phyloP scores from a whole-genome alignment of 129 eudicot species.

The Oenanthe sinensis region DNA sequence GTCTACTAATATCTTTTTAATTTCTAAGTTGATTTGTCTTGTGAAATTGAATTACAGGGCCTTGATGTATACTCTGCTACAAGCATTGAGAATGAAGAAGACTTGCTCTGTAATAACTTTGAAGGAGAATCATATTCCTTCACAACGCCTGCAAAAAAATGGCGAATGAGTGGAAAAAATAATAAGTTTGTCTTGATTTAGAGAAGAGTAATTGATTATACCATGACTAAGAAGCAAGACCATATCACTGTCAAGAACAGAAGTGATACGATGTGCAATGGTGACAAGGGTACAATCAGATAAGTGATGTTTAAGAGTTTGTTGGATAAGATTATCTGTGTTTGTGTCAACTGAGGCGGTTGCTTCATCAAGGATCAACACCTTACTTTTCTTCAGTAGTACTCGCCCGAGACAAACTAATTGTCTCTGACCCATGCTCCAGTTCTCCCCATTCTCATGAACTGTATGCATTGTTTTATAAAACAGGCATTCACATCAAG shows the following conservation, averaged over 20 bases:
- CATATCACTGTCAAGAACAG: conserved; percentile 74
- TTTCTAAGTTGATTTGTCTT: neutral
- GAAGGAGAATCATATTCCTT: conserved; percentile 71
- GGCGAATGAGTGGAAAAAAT: neutral
- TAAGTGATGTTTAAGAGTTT: conserved; percentile 55
- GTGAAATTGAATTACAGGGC: neutral
- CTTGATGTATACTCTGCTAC: conserved; percentile 45
- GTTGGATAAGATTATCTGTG: conserved; percentile 59
- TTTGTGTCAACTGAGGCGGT: conserved; percentile 79
- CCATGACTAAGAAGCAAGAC: conserved; percentile 73
- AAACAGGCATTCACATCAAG: neutral
- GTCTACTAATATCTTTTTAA: neutral
- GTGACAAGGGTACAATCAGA: conserved; percentile 53
- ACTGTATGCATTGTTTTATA: conserved; percentile 20
- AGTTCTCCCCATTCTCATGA: conserved; percentile 66
- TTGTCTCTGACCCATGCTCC: conserved; percentile 87
- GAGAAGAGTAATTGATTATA: conserved; percentile 10
- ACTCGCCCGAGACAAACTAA: conserved; percentile 65
- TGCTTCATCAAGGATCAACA: conserved; percentile 78
- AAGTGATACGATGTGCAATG: conserved; percentile 71
- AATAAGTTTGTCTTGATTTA: neutral
- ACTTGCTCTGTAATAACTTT: conserved; percentile 50
- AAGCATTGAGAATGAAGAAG: conserved; percentile 65
- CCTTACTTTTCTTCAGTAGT: conserved; percentile 46
- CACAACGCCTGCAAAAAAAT: conserved; percentile 41